phyloP scores from a whole-genome alignment of 345 rosid species.

The Eucalyptus grandis region DNA sequence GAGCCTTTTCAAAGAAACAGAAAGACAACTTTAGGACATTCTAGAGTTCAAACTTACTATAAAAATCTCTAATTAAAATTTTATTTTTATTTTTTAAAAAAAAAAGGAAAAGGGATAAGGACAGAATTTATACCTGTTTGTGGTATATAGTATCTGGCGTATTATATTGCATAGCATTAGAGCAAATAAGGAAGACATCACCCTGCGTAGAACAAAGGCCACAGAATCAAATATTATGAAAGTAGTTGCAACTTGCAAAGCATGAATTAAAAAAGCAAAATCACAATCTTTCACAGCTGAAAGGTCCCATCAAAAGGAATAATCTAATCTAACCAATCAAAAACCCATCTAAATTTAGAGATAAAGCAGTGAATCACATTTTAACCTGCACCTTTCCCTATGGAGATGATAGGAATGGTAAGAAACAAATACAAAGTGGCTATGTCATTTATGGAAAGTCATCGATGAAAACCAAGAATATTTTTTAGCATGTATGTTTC shows the following conservation, averaged over 20 bases:
- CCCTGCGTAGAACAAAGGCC: constrained; percentile 37
- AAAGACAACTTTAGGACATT: neutral
- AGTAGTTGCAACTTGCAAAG: neutral
- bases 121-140: constrained; percentile 34
- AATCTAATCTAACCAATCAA: neutral
- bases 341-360: neutral
- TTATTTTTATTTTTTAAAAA: neutral
- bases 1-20: constrained; percentile 34
- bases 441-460: neutral
- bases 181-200: constrained; percentile 65
- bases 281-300: neutral
- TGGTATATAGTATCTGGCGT: constrained; percentile 63
- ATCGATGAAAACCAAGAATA: neutral
- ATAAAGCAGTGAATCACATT: neutral
- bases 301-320: neutral
- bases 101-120: neutral
- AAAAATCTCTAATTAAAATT: neutral
- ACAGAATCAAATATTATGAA: neutral
- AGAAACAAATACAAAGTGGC: neutral
- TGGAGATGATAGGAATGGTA: neutral
- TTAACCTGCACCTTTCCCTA: neutral
- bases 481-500: neutral
- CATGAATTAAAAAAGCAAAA: neutral
- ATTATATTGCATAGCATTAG: constrained; percentile 86
- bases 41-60: neutral